A percentile compares a stretch with the other conserved stretches of the same genome.
Conservation (phyloP, 768 basidiomycete species). For the Mycena albidolilacea region DNA sequence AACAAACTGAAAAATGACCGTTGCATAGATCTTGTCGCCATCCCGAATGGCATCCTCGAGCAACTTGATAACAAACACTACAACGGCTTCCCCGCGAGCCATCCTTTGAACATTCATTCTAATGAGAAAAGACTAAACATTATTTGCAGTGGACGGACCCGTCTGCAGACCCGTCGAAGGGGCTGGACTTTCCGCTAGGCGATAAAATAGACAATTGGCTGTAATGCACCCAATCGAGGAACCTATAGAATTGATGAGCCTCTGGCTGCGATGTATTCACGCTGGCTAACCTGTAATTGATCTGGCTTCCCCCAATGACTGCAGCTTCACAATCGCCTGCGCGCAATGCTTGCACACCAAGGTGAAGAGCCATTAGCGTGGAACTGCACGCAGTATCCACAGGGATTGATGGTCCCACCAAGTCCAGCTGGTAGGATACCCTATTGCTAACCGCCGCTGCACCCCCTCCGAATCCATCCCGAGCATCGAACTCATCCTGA, state of each 20-base stretch:
- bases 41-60: conserved; percentile 48
- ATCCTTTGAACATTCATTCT: conserved; percentile 38
- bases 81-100: conserved; percentile 48
- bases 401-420: conserved; percentile 64
- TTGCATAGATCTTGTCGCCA: conserved; percentile 49
- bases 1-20: conserved; percentile 29
- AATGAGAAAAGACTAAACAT: background rate
- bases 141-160: conserved; percentile 48
- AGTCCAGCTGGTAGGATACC: conserved; percentile 58
- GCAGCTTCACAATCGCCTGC: conserved; percentile 64
- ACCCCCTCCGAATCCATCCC: conserved; percentile 16
- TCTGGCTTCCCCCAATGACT: conserved; percentile 60
- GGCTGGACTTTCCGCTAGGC: conserved; percentile 60
- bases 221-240: conserved; percentile 56
- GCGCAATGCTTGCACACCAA: conserved; percentile 61
- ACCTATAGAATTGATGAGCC: conserved; percentile 38
- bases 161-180: conserved; percentile 59
- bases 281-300: conserved; percentile 54
- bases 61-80: conserved; percentile 49
- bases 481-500: conserved; percentile 53
- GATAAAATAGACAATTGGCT: conserved; percentile 55
- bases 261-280: background rate
- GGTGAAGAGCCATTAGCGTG: conserved; percentile 61
- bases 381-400: conserved; percentile 68
- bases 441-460: conserved; percentile 57